Evolutionary conservation across 768 basidiomycete species (phyloP).

Genomic region (Mycena galericulata): DNA sequence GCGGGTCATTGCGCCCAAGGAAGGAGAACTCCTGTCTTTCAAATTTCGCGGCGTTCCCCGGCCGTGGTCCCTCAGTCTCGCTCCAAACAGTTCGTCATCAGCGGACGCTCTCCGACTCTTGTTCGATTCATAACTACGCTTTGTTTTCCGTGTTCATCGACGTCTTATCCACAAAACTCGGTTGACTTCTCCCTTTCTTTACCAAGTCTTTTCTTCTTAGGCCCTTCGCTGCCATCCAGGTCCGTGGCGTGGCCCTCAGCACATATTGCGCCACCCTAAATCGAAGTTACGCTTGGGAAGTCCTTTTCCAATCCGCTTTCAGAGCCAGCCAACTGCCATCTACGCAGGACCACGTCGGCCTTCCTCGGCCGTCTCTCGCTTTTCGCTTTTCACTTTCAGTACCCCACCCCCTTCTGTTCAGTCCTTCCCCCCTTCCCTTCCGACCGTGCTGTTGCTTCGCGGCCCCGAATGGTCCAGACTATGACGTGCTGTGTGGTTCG

Average conservation of each 20-base stretch:
- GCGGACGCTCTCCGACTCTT: conserved; percentile 1
- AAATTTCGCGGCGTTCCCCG: background rate
- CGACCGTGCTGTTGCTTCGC: too few species aligned
- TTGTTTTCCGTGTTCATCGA: background rate
- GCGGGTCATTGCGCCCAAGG: background rate
- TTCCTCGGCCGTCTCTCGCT: background rate
- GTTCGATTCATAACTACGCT: background rate
- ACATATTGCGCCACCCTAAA: conserved; percentile 1
- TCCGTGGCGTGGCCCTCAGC: background rate
- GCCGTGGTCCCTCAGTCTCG: background rate
- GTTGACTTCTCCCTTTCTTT: background rate
- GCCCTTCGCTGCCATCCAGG: background rate
- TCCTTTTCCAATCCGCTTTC: too few species aligned
- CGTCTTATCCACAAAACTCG: background rate
- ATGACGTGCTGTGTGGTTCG: too few species aligned
- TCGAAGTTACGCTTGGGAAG: conserved; percentile 10
- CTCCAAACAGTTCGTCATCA: too few species aligned
- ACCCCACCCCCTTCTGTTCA: background rate
- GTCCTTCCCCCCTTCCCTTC: too few species aligned
- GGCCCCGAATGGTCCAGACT: too few species aligned
- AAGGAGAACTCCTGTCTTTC: background rate
- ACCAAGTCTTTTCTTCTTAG: background rate
- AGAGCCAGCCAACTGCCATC: background rate
- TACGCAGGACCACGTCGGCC: background rate
- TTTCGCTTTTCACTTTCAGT: background rate